Evolutionary conservation across 345 rosid species (phyloP).

Genomic region (Sonneratia caseolaris): DNA sequence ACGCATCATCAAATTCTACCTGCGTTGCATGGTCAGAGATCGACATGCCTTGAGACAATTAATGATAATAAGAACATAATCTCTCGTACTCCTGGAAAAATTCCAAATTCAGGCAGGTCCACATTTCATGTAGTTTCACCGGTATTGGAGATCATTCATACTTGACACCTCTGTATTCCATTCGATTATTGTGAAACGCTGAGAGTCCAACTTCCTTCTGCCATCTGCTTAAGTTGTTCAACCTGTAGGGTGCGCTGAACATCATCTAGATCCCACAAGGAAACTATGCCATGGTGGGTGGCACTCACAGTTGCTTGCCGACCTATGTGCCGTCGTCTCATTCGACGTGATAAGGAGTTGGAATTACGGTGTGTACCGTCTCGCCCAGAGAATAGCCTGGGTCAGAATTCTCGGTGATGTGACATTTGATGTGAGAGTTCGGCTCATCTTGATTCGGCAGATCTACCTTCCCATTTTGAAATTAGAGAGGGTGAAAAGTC

Average conservation of each 20-base stretch:
- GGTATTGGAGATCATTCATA: background rate
- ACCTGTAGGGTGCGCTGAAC: no score
- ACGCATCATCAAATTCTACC: no score
- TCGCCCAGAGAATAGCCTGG: background rate
- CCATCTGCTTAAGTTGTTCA: no score
- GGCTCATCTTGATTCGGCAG: background rate
- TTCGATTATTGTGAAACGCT: background rate
- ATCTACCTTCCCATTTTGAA: background rate
- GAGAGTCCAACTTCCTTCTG: background rate
- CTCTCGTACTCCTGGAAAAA: background rate
- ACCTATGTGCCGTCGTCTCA: no score
- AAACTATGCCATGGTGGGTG: no score
- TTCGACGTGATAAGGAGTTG: no score
- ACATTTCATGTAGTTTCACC: background rate
- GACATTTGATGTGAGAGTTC: background rate
- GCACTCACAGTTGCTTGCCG: no score
- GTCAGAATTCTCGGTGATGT: background rate
- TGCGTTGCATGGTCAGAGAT: conserved; percentile 1
- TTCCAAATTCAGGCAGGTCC: background rate
- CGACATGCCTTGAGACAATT: background rate
- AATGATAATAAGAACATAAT: background rate
- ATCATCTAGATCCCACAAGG: no score
- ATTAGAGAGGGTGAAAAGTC: background rate
- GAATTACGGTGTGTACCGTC: no score
- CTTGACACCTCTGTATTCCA: background rate